Percentiles rank a stretch among this genome's conserved stretches.
phyloP scores from a whole-genome alignment of 495 filamentous ascomycete species.

The Penicillium coffeae region DNA sequence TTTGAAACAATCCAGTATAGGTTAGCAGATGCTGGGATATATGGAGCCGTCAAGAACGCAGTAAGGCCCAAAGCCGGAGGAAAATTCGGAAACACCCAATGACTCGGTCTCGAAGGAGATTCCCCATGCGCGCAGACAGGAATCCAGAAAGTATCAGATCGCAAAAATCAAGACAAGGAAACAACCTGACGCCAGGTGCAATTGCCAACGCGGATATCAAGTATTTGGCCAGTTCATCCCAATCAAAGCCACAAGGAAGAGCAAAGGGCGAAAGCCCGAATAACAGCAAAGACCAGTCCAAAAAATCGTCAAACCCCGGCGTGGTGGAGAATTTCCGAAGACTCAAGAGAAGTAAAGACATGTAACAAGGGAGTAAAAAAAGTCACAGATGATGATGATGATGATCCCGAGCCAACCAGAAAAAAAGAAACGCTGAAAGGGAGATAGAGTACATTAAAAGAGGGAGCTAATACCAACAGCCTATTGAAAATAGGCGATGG shows the following conservation, averaged over 20 bases:
- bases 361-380: constrained; percentile 5
- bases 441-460: constrained; percentile 33
- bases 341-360: neutral
- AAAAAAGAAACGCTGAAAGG: constrained; percentile 30
- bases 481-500: neutral
- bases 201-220: constrained; percentile 47
- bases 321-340: constrained; percentile 8
- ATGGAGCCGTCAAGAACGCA: constrained; percentile 27
- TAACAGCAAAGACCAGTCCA: constrained; percentile 15
- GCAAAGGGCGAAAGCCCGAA: constrained; percentile 15
- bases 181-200: constrained; percentile 34
- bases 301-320: constrained; percentile 24
- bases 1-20: neutral
- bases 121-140: constrained; percentile 26
- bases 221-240: constrained; percentile 17
- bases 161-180: constrained; percentile 3
- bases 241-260: constrained; percentile 13
- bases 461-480: constrained; percentile 16
- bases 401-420: constrained; percentile 25
- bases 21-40: constrained; percentile 12
- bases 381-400: constrained; percentile 15
- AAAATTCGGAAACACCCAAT: constrained; percentile 18
- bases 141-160: constrained; percentile 6
- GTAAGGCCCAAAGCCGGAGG: constrained; percentile 12
- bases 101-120: constrained; percentile 11